A percentile compares a stretch with the other conserved stretches of the same genome.
Conservation (phyloP, 805 yeast genomes). For the Cyberlindnera japonica region DNA sequence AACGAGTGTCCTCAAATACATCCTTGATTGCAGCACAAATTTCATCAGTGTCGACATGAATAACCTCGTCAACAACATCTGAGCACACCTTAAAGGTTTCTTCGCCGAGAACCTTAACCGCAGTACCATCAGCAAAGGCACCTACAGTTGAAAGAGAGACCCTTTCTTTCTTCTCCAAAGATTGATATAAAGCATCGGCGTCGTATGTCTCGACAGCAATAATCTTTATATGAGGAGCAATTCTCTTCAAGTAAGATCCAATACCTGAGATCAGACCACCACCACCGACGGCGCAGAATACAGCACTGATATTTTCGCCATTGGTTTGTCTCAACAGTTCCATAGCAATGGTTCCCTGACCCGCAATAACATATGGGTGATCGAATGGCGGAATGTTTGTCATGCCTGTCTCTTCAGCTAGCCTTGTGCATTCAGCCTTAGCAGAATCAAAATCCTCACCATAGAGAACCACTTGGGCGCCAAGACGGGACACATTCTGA, state of each 20-base stretch:
- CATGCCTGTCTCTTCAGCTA: conserved; percentile 64
- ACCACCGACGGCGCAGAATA: conserved; percentile 94
- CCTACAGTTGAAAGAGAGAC: conserved; percentile 73
- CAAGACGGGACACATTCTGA: conserved; percentile 85
- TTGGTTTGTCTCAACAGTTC: conserved; percentile 87
- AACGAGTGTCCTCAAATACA: conserved; percentile 91
- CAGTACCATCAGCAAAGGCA: conserved; percentile 98
- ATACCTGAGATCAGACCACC: conserved; percentile 95
- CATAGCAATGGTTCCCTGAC: conserved; percentile 97
- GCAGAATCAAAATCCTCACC: conserved; percentile 98
- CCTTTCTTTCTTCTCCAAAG: conserved; percentile 53
- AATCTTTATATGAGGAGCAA: conserved; percentile 96
- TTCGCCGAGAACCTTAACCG: conserved; percentile 84
- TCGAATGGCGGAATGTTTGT: conserved; percentile 97
- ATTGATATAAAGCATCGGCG: conserved; percentile 86
- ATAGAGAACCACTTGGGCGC: conserved; percentile 86
- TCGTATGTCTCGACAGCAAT: conserved; percentile 96
- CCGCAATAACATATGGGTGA: conserved; percentile 97
- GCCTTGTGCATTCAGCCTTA: conserved; percentile 78
- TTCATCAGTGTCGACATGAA: conserved; percentile 85
- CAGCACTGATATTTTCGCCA: conserved; percentile 72
- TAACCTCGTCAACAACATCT: conserved; percentile 83
- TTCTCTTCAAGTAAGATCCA: conserved; percentile 83
- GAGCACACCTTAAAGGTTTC: conserved; percentile 84
- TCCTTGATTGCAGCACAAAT: conserved; percentile 97